phyloP scores from a whole-genome alignment of 2,329 filamentous ascomycete species.

The Verticillium tricorpus region DNA sequence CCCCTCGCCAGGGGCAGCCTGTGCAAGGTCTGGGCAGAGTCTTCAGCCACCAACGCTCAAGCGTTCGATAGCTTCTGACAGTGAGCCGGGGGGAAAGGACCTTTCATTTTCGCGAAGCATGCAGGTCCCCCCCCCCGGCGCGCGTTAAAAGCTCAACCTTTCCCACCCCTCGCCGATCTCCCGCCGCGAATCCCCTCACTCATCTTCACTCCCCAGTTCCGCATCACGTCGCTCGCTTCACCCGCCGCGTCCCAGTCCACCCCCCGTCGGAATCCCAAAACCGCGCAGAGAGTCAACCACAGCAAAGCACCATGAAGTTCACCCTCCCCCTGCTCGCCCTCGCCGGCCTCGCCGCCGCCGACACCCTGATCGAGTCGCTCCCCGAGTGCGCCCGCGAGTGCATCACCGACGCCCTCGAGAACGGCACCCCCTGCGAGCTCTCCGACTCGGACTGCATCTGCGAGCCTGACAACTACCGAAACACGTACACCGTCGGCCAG shows the following conservation, averaged over 20 bases:
- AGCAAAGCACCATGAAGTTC: constrained; percentile 11
- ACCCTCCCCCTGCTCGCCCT: constrained; percentile 7
- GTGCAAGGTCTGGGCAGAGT: background rate
- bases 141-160: background rate
- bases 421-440: constrained; percentile 13
- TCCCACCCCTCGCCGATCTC: background rate
- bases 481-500: constrained; percentile 32
- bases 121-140: background rate
- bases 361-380: constrained; percentile 15
- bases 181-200: background rate
- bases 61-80: background rate
- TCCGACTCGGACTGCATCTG: constrained; percentile 18
- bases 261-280: too few relatives aligned
- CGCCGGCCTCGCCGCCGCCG: constrained; percentile 9
- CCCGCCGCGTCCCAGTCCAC: too few relatives aligned
- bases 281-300: background rate
- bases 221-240: background rate
- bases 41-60: background rate
- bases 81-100: background rate
- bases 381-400: constrained; percentile 17
- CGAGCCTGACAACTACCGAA: constrained; percentile 24
- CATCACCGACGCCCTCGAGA: constrained; percentile 8
- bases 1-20: background rate
- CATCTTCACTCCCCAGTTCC: background rate
- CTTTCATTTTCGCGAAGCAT: background rate